These are phyloP conservation scores for Agroathelia rolfsii DNA, from an alignment of 1,284 basidiomycete species.

Conservation along the genomic window DNA sequence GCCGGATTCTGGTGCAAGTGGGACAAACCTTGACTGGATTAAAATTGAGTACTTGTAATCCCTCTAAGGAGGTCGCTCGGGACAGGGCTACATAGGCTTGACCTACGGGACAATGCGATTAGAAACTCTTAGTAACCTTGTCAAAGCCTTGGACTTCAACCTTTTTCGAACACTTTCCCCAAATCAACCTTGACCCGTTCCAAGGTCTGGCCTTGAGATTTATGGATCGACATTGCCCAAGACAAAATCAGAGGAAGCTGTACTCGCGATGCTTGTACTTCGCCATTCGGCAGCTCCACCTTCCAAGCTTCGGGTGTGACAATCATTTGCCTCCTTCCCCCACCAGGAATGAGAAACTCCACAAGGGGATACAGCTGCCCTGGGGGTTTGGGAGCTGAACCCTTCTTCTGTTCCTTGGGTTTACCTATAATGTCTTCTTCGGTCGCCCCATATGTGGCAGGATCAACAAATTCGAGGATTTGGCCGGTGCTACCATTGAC, in stretches of 20 bases:
- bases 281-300: slow-evolving; percentile 41
- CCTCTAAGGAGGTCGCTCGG: slow-evolving; percentile 77
- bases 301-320: slow-evolving; percentile 48
- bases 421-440: slow-evolving; percentile 19
- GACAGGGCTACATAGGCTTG: slow-evolving; percentile 89
- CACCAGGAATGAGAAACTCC: slow-evolving; percentile 38
- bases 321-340: slow-evolving; percentile 30
- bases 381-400: slow-evolving; percentile 8
- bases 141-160: slow-evolving; percentile 40
- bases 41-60: slow-evolving; percentile 80
- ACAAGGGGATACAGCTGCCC: slow-evolving; percentile 43
- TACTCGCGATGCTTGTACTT: slow-evolving; percentile 38
- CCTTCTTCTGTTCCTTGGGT: slow-evolving; percentile 11
- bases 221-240: slow-evolving; percentile 81
- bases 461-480: slow-evolving; percentile 48
- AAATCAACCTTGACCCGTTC: slow-evolving; percentile 69
- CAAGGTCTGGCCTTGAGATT: slow-evolving; percentile 78
- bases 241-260: slow-evolving; percentile 72
- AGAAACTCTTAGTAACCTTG: slow-evolving; percentile 5
- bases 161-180: slow-evolving; percentile 66
- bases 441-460: slow-evolving; percentile 20
- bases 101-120: slow-evolving; percentile 14
- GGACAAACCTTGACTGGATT: slow-evolving; percentile 63
- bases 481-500: slow-evolving; percentile 81
- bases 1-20: too few relatives aligned